A percentile compares a stretch with the other conserved stretches of the same genome.
Conservation (phyloP, 1,139 yeast genomes). For the Nakaseomyces nivariensis region DNA sequence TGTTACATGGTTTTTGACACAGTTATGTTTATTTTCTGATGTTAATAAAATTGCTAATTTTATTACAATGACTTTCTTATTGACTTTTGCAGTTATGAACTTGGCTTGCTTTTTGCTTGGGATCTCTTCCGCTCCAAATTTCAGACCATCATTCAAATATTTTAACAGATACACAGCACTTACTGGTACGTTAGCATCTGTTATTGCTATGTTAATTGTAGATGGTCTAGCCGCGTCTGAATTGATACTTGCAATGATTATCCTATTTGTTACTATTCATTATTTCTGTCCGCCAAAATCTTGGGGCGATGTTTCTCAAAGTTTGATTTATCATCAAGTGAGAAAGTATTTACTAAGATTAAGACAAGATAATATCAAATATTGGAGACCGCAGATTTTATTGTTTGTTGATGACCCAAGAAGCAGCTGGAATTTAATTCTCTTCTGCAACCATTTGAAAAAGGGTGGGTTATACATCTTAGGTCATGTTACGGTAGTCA, state of each 20-base stretch:
- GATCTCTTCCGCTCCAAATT: conserved; percentile 90
- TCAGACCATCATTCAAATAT: conserved; percentile 85
- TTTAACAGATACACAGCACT: conserved; percentile 78
- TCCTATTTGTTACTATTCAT: conserved; percentile 69
- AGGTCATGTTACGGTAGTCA: conserved; percentile 72
- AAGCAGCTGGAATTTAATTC: conserved; percentile 80
- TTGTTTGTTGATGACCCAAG: conserved; percentile 84
- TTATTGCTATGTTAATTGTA: conserved; percentile 84
- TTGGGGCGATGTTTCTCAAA: conserved; percentile 96
- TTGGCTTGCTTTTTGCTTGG: conserved; percentile 82
- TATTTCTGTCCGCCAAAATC: conserved; percentile 88
- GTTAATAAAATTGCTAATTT: conserved; percentile 90
- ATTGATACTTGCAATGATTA: conserved; percentile 54
- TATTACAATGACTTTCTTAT: conserved; percentile 91
- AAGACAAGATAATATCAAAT: conserved; percentile 85
- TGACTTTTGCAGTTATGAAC: conserved; percentile 91
- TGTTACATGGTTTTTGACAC: conserved; percentile 74
- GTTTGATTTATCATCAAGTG: conserved; percentile 89
- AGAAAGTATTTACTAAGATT: conserved; percentile 75
- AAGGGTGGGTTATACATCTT: conserved; percentile 88
- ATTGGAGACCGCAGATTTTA: conserved; percentile 93
- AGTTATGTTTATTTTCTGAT: conserved; percentile 74
- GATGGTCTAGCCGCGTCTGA: conserved; percentile 82
- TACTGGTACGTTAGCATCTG: conserved; percentile 57
- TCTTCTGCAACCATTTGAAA: conserved; percentile 89